Evolutionary conservation across 371 early-diverging fungal species (phyloP), one percentile per base, ranked within the genome.

Genomic region (Chytridium lagenaria): DNA sequence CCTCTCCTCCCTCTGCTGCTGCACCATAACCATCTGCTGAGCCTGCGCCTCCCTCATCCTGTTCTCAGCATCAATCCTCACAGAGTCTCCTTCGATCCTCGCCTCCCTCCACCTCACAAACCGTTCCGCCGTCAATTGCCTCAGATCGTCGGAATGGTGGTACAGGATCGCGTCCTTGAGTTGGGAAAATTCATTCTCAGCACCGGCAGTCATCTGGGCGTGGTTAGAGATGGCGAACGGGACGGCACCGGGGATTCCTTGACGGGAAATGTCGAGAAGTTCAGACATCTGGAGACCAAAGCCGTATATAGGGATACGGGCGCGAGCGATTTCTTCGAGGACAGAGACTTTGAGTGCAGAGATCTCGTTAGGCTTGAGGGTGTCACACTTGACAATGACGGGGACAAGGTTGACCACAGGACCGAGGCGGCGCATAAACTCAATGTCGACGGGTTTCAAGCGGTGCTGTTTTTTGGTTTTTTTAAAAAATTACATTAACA

Each of bases 301-400:
- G 1, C 69, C 72, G 71, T 75, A 75, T 23, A 80, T 70, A 34
- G 50, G 68, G 73, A 89, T 85, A 19, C 79, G 80, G 31, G 85
- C 78, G n/a, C 84, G 83, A 50, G 69, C 67, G 23, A 88, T 74
- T 38, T 85, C 85, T 66, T 81, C 78, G 55, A 89, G 72, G 23
- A 87, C 69, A 39, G 82, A 78, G 37, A 78, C 70, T 77, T 90
- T 91, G 50, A 89, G 80, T 12, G 78, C 68, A 31, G 70, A 81
- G 36, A 92, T 80, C 66, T 92, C 92, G 52, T 85, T 80, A 1
- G 75, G 73, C 23, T 85, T 87, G 69, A 90, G 84, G 34, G 86
- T 85, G 75, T 93, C 94, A 57, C 88, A 75, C 72, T 89, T 87
- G 65, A 86, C 77, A 68, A 90, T 86, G 49, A 90, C 82, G 1